phyloP scores from a whole-genome alignment of 306 rosid genomes.

The Alnus rubra region DNA sequence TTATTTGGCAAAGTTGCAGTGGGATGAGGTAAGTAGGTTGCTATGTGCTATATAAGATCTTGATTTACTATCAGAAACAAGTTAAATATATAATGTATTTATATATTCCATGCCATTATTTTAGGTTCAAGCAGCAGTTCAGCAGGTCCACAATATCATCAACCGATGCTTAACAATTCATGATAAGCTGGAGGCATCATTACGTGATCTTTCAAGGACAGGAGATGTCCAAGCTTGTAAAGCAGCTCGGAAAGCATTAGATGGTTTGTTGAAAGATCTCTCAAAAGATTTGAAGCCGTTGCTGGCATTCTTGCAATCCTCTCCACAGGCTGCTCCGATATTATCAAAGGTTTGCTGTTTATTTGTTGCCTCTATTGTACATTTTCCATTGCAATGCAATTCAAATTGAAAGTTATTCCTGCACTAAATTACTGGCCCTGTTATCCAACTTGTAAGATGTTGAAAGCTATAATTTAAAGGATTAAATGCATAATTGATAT shows the following conservation, averaged over 20 bases:
- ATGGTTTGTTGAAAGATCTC: constrained; percentile 77
- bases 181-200: constrained; percentile 83
- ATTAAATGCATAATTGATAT: too few species aligned
- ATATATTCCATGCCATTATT: constrained; percentile 23
- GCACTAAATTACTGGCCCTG: background rate
- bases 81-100: background rate
- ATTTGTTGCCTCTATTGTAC: background rate
- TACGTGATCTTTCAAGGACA: constrained; percentile 85
- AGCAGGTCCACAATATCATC: constrained; percentile 54
- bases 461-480: background rate
- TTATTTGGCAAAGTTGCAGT: constrained; percentile 87
- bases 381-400: background rate
- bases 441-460: background rate
- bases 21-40: constrained; percentile 79
- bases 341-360: constrained; percentile 68
- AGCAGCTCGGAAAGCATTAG: constrained; percentile 86
- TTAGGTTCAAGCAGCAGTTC: constrained; percentile 80
- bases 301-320: constrained; percentile 68
- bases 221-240: constrained; percentile 89
- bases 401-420: background rate
- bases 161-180: constrained; percentile 64
- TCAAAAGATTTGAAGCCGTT: constrained; percentile 79
- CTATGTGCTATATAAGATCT: constrained; percentile 20
- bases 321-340: constrained; percentile 76
- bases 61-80: constrained; percentile 9